Evolutionary conservation across 164 flowering plant species (phyloP).

Genomic region (Echeveria elegans): DNA sequence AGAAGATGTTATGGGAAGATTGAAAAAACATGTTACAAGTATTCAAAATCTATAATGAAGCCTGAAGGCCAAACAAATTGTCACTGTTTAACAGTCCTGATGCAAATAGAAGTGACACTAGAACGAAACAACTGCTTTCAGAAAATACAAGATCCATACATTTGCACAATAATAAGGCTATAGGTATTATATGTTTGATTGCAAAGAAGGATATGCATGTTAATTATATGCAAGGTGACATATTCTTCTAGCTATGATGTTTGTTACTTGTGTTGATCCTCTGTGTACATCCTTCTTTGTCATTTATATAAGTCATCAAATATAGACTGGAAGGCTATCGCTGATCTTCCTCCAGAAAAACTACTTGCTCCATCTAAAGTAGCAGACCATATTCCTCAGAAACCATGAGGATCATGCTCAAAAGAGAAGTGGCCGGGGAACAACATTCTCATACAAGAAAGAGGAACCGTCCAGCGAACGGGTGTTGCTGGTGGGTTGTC

Average conservation of each 20-base stretch:
- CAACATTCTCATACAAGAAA: conserved; percentile 57
- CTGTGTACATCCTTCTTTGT: not conserved
- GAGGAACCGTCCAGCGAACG: conserved; percentile 63
- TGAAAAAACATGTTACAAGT: too few species aligned
- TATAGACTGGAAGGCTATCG: conserved; percentile 92
- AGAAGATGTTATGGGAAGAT: too few species aligned
- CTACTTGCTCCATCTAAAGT: conserved; percentile 35
- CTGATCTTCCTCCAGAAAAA: conserved; percentile 54
- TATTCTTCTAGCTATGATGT: not conserved
- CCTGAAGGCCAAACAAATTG: too few species aligned
- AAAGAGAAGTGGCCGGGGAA: conserved; percentile 81
- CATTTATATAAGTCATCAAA: not conserved
- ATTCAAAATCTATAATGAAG: too few species aligned
- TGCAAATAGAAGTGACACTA: too few species aligned
- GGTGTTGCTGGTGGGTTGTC: conserved; percentile 19
- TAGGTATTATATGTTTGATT: too few species aligned
- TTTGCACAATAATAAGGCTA: too few species aligned
- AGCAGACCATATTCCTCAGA: conserved; percentile 40
- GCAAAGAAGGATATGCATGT: not conserved
- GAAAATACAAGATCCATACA: too few species aligned
- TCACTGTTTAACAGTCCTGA: too few species aligned
- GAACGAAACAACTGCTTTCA: too few species aligned
- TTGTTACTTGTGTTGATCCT: not conserved
- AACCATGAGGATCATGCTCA: conserved; percentile 31
- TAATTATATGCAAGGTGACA: not conserved